Evolutionary conservation across 192 early-diverging fungal genomes (phyloP).

Genomic region (Backusella liffmaniae): DNA sequence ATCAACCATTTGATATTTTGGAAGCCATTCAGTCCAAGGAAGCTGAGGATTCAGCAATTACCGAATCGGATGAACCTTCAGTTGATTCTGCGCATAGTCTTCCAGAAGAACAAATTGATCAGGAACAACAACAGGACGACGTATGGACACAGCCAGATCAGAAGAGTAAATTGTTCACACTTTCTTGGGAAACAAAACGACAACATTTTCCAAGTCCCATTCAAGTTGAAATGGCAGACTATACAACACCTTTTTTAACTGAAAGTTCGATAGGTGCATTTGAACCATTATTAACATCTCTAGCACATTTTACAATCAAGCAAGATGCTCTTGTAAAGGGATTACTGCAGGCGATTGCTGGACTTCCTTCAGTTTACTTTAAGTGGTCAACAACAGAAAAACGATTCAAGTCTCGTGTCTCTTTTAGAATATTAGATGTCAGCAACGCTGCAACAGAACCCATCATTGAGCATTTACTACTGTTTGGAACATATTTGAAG

Average conservation of each 20-base stretch:
- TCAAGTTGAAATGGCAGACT: neutral
- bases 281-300: neutral
- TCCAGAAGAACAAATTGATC: neutral
- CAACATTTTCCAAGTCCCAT: neutral
- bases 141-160: neutral
- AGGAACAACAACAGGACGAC: slow-evolving; percentile 1
- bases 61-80: neutral
- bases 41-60: neutral
- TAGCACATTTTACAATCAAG: neutral
- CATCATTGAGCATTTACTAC: neutral
- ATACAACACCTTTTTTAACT: slow-evolving; percentile 11
- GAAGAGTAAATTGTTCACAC: neutral
- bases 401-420: slow-evolving; percentile 6
- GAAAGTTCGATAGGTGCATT: neutral
- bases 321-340: slow-evolving; percentile 10
- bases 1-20: slow-evolving; percentile 15
- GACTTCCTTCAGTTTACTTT: slow-evolving; percentile 16
- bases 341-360: slow-evolving; percentile 13
- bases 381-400: neutral
- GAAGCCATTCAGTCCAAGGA: neutral
- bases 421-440: slow-evolving; percentile 14
- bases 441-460: neutral
- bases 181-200: slow-evolving; percentile 7
- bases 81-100: neutral
- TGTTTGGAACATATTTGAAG: slow-evolving; percentile 32